Base-by-base conservation (phyloP, 2,329 filamentous ascomycete genomes). In the Sclerotinia sclerotiorum region DNA sequence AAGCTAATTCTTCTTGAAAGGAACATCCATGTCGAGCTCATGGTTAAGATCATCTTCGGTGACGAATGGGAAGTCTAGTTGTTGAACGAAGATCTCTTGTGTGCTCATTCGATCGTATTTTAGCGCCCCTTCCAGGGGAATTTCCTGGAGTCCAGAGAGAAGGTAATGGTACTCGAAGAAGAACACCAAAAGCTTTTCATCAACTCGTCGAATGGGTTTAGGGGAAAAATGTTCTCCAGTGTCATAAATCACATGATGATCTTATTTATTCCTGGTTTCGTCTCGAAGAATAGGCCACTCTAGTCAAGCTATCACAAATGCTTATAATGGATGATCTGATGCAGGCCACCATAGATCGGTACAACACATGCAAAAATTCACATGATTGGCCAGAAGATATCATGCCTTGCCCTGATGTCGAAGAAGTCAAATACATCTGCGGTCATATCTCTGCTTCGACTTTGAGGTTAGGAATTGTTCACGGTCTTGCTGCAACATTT, bases 341-440 rank as follows among this genome's bases (percentile, higher is more conserved):
- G 42, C 7, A 61, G 13, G 27, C 57, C 7, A n/a, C 44, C 6
- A 32, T 39, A 7, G 32, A 39, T 39, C 21, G 54, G 4, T 56
- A 56, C 21, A 56, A 39, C 10, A 56, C 21, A 13, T 56, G 21
- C 29, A 56, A 44, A 24, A 56, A 24, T 56, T 19, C 54, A 56
- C 32, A 39, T 39, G 32, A 56, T 7, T 56, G 32, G 54, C 54
- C 32, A 32, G 32, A 39, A 24, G 54, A 56, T 15, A 46, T 62
- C 32, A 49, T 62, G 44, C 42, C 29, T n/a, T 49, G 44, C 21
- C 13, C 46, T 17, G 42, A 62, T 13, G 17, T 24, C 3, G 39
- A 60, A 48, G 44, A 60, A 27, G 57, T 60, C 35, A 48, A 46
- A 60, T 44, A 60, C 15, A 60, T 60, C 11, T 60, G 35, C 35